phyloP scores from a whole-genome alignment of 2,329 filamentous ascomycete species.

The Stachybotrys elegans region DNA sequence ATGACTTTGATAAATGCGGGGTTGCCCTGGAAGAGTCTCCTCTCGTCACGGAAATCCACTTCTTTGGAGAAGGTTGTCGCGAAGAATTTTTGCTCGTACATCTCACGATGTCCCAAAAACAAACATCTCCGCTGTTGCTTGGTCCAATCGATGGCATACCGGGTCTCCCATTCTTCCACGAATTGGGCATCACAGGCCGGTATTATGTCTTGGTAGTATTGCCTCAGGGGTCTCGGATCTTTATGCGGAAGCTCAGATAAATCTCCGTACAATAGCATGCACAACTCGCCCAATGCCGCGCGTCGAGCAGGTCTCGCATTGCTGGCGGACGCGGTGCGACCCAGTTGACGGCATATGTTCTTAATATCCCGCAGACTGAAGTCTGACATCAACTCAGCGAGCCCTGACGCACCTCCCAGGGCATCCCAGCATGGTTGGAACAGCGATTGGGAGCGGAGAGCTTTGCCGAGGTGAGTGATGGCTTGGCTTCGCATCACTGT shows the following conservation, averaged over 20 bases:
- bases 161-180: slow-evolving; percentile 15
- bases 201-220: slow-evolving; percentile 17
- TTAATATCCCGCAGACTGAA: slow-evolving; percentile 18
- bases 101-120: slow-evolving; percentile 12
- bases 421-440: slow-evolving; percentile 17
- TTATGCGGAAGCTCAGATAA: background rate
- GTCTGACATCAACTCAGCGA: slow-evolving; percentile 16
- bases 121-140: slow-evolving; percentile 9
- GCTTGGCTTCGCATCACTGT: slow-evolving; percentile 11
- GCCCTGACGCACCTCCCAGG: slow-evolving; percentile 14
- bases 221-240: slow-evolving; percentile 15
- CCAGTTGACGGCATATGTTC: slow-evolving; percentile 12
- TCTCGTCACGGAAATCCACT: slow-evolving; percentile 1
- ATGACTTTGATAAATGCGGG: slow-evolving; percentile 10
- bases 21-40: slow-evolving; percentile 12
- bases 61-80: slow-evolving; percentile 9
- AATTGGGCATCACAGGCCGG: slow-evolving; percentile 15
- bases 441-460: slow-evolving; percentile 12
- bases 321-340: slow-evolving; percentile 13
- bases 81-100: slow-evolving; percentile 13
- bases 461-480: slow-evolving; percentile 13
- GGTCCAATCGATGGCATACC: slow-evolving; percentile 10
- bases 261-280: slow-evolving; percentile 9
- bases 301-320: slow-evolving; percentile 15
- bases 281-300: slow-evolving; percentile 14